Evolutionary conservation across 2,329 filamentous ascomycete genomes (phyloP).

Genomic region (Chaetomiaceae sp.): DNA sequence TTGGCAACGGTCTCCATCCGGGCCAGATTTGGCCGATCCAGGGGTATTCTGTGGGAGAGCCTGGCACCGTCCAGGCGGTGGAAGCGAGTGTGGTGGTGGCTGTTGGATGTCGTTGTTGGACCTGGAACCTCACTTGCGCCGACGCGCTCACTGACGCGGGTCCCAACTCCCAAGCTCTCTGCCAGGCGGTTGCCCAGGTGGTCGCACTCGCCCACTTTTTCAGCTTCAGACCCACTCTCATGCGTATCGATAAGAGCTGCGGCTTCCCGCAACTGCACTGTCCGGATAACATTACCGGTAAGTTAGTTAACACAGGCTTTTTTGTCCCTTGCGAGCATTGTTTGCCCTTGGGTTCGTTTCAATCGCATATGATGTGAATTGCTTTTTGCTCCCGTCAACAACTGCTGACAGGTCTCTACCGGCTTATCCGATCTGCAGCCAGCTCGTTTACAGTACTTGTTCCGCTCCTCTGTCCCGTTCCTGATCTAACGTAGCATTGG

Average conservation of each 20-base stretch:
- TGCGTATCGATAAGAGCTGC: conserved; percentile 15
- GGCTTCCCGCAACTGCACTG: neutral
- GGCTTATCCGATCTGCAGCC: neutral
- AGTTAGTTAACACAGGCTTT: too few species aligned
- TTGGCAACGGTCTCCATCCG: conserved; percentile 53
- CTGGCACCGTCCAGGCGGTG: conserved; percentile 8
- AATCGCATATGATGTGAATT: too few species aligned
- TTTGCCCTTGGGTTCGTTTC: too few species aligned
- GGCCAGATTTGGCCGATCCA: conserved; percentile 12
- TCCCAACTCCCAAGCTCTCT: conserved; percentile 1
- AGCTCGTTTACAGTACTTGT: too few species aligned
- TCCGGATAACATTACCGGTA: neutral
- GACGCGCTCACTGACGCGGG: conserved; percentile 15
- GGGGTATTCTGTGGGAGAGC: conserved; percentile 3
- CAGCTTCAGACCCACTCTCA: conserved; percentile 1
- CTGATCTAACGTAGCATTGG: too few species aligned
- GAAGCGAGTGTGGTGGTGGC: conserved; percentile 1
- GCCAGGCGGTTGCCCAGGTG: conserved; percentile 8
- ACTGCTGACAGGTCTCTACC: neutral
- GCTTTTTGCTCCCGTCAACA: too few species aligned
- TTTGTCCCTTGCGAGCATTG: too few species aligned
- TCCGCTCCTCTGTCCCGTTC: too few species aligned
- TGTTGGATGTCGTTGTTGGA: neutral
- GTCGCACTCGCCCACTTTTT: conserved; percentile 5
- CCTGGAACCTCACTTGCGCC: neutral